phyloP scores from a whole-genome alignment of 2,329 filamentous ascomycete genomes.

The Chlorencoelia australis region DNA sequence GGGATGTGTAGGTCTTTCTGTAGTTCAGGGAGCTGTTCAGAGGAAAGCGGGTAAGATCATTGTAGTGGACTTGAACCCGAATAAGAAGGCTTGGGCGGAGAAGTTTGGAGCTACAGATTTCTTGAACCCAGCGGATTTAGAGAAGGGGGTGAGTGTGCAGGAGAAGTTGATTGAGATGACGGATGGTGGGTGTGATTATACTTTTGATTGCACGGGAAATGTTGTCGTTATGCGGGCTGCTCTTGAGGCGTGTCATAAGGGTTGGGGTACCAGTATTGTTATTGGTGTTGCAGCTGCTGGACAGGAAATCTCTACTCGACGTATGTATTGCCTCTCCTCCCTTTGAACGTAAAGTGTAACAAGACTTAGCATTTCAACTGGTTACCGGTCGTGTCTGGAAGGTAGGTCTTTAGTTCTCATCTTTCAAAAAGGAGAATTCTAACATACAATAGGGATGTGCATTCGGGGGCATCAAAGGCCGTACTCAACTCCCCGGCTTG shows the following conservation, averaged over 20 bases:
- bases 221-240: slow-evolving; percentile 92
- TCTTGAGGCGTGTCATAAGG: slow-evolving; percentile 97
- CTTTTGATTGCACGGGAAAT: slow-evolving; percentile 98
- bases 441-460: too few relatives aligned
- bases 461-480: slow-evolving; percentile 96
- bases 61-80: slow-evolving; percentile 71
- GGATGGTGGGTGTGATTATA: slow-evolving; percentile 96
- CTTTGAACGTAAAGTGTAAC: slow-evolving; percentile 1
- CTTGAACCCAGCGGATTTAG: slow-evolving; percentile 80
- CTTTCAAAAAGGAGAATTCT: too few relatives aligned
- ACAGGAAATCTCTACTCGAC: slow-evolving; percentile 88
- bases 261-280: slow-evolving; percentile 95
- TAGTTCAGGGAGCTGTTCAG: slow-evolving; percentile 82
- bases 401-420: too few relatives aligned
- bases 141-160: slow-evolving; percentile 71
- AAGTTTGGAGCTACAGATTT: slow-evolving; percentile 98
- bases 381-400: slow-evolving; percentile 97
- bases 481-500: slow-evolving; percentile 77
- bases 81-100: slow-evolving; percentile 82
- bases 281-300: slow-evolving; percentile 95
- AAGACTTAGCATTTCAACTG: slow-evolving; percentile 75
- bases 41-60: slow-evolving; percentile 38
- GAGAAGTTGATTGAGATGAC: slow-evolving; percentile 96
- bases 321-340: slow-evolving; percentile 45
- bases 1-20: slow-evolving; percentile 89